Evolutionary conservation across 176 grass and related monocot genomes (phyloP), one percentile per base, ranked within the genome.

Genomic region (Aegilops speltoides): DNA sequence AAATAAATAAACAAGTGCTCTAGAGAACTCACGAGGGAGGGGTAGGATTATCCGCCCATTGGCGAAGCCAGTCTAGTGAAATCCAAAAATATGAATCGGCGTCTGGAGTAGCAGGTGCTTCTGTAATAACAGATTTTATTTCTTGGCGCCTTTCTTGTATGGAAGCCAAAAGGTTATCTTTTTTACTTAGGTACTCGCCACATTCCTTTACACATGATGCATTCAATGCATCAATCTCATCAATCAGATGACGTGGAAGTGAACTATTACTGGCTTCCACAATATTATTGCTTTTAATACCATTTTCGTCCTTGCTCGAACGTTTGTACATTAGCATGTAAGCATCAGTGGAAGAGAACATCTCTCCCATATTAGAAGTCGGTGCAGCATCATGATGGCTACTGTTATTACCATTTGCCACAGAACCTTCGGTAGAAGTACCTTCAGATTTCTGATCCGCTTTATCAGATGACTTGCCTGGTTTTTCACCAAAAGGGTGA

Each of bases 271-370:
- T 94, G 17, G 69, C 81, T 83, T 90, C 84, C 50, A 63, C 63
- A 86, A 29, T 82, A 60, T 79, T 88, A 86, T 60, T 81, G 76
- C 54, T 90, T 85, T 87, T 60, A 22, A 37, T 66, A 60, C 72
- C 79, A 83, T 86, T 91, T n/a, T 52, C 84, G 70, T 71, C 82
- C 73, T 80, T 88, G 83, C 75, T 84, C 23, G 76, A 79, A 56
- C 86, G 63, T 79, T 93, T 99, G 78, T 94, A 99, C 97, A 99
- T 99, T 73, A 99, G 79, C 97, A 99, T 99, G 75, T 97, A 99
- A 91, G 94, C 93, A 96, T 99, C 97, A 78, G 94, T 97, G 75
- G 97, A 99, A 56, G 92, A 94, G 83, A 97, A 99, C 75, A 93
- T 89, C 52, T 94, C 92, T 78, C 81, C 80, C 19, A 86, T 48